Evolutionary conservation across 495 filamentous ascomycete species (phyloP), one percentile per base, ranked within the genome.

Genomic region (Annulohypoxylon stygium): DNA sequence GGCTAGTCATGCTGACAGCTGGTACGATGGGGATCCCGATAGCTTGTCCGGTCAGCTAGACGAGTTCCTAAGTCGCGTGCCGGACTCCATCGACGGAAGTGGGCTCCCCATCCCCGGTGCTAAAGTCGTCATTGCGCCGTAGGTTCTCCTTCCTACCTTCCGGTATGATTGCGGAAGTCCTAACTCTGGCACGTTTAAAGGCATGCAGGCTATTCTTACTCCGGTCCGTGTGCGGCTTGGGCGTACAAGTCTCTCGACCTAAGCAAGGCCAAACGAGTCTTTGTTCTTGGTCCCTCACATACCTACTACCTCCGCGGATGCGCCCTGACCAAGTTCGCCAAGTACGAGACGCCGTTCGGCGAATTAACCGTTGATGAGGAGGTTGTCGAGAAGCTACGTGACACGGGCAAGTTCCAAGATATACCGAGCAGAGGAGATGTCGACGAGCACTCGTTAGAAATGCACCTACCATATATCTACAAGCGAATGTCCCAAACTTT

Each of bases 121-220:
- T 11, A 89, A 93, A 83, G 85, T 97, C 4, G 94, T 99, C 72
- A 98, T 99, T 76, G 95, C 94, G 70, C 96, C 96, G 97, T 98
- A 90, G 84, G 94, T 87, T 60, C 61, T 37, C 26, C 36, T 25
- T 39, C 41, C 41, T 61, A 18, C 37, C 34, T 11, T 26, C 33
- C 18, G 25, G 64, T 57, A 51, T 64, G 58, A 37, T 48, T 60
- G 37, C 64, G 53, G 59, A 47, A 61, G 61, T 51, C 62, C 67
- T 75, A 70, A 55, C 57, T 37, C 33, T 48, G 30, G 54, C 47
- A 55, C 61, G 26, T 5, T 18, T 48, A 67, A 73, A 98, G 96
- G 68, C 96, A 99, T 80, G 96, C 97, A 62, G 97, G 96, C 33
- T 99, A 97, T 85, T 87, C 92, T 3, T 99, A 98, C 83, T 98